phyloP scores from a whole-genome alignment of 2,329 filamentous ascomycete species.

The Alternaria viburni region DNA sequence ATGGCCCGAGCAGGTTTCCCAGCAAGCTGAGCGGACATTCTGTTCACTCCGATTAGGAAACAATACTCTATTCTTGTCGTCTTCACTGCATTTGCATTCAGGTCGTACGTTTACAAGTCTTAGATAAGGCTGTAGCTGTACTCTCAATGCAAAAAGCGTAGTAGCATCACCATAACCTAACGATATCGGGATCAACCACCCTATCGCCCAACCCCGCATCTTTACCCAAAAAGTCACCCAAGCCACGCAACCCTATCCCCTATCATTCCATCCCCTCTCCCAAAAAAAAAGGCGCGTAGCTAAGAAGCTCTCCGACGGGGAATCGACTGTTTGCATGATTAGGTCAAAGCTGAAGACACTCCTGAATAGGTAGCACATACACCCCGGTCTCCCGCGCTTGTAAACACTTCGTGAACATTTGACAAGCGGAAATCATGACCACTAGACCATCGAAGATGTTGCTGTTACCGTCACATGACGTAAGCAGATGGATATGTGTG shows the following conservation, averaged over 20 bases:
- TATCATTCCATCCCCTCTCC: neutral
- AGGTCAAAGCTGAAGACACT: neutral
- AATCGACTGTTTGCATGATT: neutral
- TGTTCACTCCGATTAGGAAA: neutral
- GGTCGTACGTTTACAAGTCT: fast-evolving
- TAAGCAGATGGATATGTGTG: slow-evolving; percentile 18
- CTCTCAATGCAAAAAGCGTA: neutral
- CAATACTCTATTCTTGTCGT: neutral
- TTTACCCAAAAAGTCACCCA: neutral
- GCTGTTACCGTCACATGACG: slow-evolving; percentile 1
- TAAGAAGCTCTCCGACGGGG: slow-evolving; percentile 4
- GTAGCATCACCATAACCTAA: neutral
- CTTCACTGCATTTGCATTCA: too few relatives aligned
- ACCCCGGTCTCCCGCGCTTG: slow-evolving; percentile 10
- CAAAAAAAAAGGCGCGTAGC: neutral
- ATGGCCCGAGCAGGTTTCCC: slow-evolving; percentile 64
- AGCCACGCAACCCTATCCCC: neutral
- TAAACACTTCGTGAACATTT: neutral
- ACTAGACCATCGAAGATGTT: slow-evolving; percentile 27
- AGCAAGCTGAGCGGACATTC: slow-evolving; percentile 25
- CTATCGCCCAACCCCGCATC: neutral
- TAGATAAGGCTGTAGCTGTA: neutral
- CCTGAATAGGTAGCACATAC: neutral
- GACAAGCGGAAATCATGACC: slow-evolving; percentile 10
- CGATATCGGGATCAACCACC: neutral